phyloP scores from a whole-genome alignment of 2,329 filamentous ascomycete genomes.

The Elsinoe fawcettii region DNA sequence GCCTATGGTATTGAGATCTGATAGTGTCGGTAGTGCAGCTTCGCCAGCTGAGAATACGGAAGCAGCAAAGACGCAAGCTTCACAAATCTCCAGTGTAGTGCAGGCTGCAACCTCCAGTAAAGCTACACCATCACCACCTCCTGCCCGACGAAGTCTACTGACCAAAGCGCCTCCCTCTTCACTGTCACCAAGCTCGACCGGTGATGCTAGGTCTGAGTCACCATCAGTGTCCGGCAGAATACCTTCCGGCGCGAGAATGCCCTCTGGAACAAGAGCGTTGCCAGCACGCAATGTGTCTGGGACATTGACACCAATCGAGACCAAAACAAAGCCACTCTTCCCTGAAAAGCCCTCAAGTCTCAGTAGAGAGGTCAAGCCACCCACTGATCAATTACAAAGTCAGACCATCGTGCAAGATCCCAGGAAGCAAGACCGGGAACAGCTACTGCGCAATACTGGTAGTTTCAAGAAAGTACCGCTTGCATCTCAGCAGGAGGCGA shows the following conservation, averaged over 20 bases:
- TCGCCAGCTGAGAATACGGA: not conserved
- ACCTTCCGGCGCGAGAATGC: not conserved
- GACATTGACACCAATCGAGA: not conserved
- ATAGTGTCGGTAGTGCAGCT: conserved; percentile 22
- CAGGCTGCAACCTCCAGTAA: not conserved
- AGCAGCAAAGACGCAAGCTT: not conserved
- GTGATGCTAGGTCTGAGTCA: not conserved
- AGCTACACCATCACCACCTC: conserved; percentile 3
- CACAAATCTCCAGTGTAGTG: not conserved
- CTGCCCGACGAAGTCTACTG: conserved; percentile 3
- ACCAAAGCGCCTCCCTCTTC: not conserved
- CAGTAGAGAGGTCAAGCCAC: not conserved
- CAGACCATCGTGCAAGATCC: not conserved
- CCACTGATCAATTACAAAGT: not conserved
- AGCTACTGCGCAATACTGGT: not conserved
- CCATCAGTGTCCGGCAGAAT: not conserved
- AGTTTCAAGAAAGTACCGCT: conserved; percentile 5
- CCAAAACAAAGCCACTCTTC: not conserved
- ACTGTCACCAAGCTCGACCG: not conserved
- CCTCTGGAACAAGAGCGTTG: not conserved
- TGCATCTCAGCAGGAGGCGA: not conserved
- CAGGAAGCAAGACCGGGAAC: not conserved
- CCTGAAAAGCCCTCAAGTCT: not conserved
- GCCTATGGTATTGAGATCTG: conserved; percentile 25
- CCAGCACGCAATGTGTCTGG: not conserved